A percentile compares a stretch with the other conserved stretches of the same genome.
These are phyloP conservation scores for Akanthomyces uredinophilus DNA, from an alignment of 2,329 filamentous ascomycete genomes.

Conservation along the genomic window DNA sequence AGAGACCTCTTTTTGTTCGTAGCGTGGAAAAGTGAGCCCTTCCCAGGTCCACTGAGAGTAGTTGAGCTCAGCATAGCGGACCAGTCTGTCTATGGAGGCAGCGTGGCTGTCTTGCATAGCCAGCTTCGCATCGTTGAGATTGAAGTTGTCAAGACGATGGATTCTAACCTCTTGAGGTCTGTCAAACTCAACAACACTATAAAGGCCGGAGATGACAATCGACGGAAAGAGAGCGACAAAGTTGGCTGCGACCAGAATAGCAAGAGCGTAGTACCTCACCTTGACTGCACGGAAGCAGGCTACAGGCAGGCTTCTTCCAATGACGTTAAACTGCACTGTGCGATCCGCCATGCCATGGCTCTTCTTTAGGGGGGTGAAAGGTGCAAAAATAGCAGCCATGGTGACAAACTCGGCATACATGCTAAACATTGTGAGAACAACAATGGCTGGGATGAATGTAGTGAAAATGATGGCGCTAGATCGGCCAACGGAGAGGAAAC, in stretches of 20 bases:
- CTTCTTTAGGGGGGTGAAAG: slow-evolving; percentile 20
- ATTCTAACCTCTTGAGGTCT: slow-evolving; percentile 21
- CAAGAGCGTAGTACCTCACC: slow-evolving; percentile 21
- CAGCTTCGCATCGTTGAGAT: slow-evolving; percentile 19
- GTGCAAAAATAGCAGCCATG: slow-evolving; percentile 21
- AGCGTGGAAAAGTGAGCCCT: slow-evolving; percentile 24
- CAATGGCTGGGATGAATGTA: slow-evolving; percentile 24
- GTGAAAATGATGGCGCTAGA: slow-evolving; percentile 21
- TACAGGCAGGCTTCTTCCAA: slow-evolving; percentile 21
- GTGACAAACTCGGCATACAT: slow-evolving; percentile 21
- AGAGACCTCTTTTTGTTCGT: slow-evolving; percentile 13
- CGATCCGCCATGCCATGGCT: slow-evolving; percentile 17
- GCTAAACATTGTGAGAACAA: slow-evolving; percentile 16
- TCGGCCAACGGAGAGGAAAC: slow-evolving; percentile 20
- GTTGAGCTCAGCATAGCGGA: slow-evolving; percentile 24
- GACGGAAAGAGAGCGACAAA: neutral
- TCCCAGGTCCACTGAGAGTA: slow-evolving; percentile 28
- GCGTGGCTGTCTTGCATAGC: slow-evolving; percentile 22
- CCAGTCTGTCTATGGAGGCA: slow-evolving; percentile 22
- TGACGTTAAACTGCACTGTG: slow-evolving; percentile 20
- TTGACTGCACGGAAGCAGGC: slow-evolving; percentile 19
- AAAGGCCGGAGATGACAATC: slow-evolving; percentile 23
- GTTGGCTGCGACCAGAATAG: slow-evolving; percentile 6
- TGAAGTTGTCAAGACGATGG: slow-evolving; percentile 25
- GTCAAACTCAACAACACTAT: slow-evolving; percentile 23